A percentile compares a stretch with the other conserved stretches of the same genome.
These are phyloP conservation scores for Coemansia sp. DNA, from an alignment of 192 early-diverging fungal genomes.

Conservation along the genomic window DNA sequence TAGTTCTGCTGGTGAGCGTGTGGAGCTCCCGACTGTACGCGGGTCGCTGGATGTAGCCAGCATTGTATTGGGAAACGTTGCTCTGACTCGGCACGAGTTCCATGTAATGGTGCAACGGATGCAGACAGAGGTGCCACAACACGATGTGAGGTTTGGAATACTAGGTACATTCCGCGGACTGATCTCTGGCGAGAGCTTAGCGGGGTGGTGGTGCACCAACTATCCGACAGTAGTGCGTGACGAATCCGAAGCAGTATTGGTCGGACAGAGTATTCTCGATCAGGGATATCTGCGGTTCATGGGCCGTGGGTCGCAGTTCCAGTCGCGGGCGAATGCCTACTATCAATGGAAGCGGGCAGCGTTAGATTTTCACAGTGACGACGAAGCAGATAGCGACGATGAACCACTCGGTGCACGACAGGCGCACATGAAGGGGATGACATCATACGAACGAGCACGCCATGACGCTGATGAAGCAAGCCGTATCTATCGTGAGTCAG, in stretches of 20 bases:
- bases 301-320: slow-evolving; percentile 70
- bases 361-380: slow-evolving; percentile 55
- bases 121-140: slow-evolving; percentile 59
- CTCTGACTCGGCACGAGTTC: slow-evolving; percentile 62
- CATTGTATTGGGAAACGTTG: slow-evolving; percentile 58
- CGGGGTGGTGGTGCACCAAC: slow-evolving; percentile 71
- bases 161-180: slow-evolving; percentile 63
- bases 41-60: slow-evolving; percentile 47
- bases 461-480: slow-evolving; percentile 67
- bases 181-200: slow-evolving; percentile 66
- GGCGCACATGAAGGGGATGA: slow-evolving; percentile 23
- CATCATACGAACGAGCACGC: slow-evolving; percentile 56
- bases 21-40: slow-evolving; percentile 19
- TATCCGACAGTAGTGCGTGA: slow-evolving; percentile 58
- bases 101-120: slow-evolving; percentile 63
- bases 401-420: slow-evolving; percentile 43
- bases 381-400: slow-evolving; percentile 50
- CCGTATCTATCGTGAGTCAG: slow-evolving; percentile 62
- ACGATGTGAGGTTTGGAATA: slow-evolving; percentile 69
- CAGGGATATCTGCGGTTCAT: slow-evolving; percentile 66
- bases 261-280: slow-evolving; percentile 68
- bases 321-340: slow-evolving; percentile 58
- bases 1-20: slow-evolving; percentile 6
- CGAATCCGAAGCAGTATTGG: slow-evolving; percentile 61
- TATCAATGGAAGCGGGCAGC: slow-evolving; percentile 72